Percentiles rank a stretch among this genome's conserved stretches.
Evolutionary conservation across 805 yeast genomes (phyloP).

Genomic region (Starmerella etchellsii): DNA sequence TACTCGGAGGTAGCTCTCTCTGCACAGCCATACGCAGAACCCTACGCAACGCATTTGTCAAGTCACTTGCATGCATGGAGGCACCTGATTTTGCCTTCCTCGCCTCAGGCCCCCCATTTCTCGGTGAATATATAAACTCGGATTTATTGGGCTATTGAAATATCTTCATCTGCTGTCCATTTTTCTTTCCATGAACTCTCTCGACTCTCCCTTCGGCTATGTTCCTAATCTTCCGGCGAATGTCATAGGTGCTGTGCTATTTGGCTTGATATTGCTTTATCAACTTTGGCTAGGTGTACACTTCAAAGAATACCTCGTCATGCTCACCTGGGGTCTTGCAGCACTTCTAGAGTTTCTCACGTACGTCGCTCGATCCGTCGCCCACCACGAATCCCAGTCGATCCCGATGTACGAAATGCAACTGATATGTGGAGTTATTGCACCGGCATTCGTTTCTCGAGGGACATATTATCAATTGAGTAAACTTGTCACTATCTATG

Average conservation of each 20-base stretch:
- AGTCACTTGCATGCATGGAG: no score
- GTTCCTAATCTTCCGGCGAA: conserved; percentile 48
- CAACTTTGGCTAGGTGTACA: conserved; percentile 35
- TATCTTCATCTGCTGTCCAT: no score
- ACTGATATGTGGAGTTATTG: conserved; percentile 55
- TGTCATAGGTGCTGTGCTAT: conserved; percentile 40
- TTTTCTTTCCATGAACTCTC: no score
- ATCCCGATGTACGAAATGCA: conserved; percentile 44
- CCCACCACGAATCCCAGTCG: conserved; percentile 27
- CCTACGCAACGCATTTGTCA: no score
- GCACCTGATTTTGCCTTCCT: no score
- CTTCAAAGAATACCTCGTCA: conserved; percentile 53
- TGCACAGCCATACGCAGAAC: no score
- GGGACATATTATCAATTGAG: conserved; percentile 65
- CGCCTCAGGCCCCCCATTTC: no score
- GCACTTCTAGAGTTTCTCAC: conserved; percentile 52
- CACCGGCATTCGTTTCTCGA: conserved; percentile 75
- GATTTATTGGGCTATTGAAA: no score
- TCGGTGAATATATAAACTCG: no score
- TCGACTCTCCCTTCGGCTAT: no score
- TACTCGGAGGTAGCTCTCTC: no score
- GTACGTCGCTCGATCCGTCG: conserved; percentile 47
- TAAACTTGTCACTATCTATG: conserved; percentile 50
- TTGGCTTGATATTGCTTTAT: conserved; percentile 34
- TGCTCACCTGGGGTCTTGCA: conserved; percentile 43